Evolutionary conservation across 495 filamentous ascomycete species (phyloP).

Genomic region (Rusavskia elegans): DNA sequence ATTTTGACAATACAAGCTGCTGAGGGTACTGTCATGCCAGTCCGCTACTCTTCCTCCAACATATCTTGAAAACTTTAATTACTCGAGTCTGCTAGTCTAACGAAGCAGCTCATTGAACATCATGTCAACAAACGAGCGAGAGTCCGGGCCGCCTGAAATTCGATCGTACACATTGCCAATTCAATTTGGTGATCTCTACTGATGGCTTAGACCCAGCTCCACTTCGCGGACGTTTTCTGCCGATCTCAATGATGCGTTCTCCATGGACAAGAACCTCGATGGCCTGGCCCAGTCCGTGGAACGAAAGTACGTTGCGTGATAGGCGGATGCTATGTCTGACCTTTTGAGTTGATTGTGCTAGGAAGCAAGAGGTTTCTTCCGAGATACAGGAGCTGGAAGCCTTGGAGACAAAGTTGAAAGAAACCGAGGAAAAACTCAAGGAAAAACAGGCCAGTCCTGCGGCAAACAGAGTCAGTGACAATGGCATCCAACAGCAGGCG

Average conservation of each 20-base stretch:
- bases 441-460: conserved; percentile 17
- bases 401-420: conserved; percentile 67
- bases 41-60: too few species aligned
- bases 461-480: conserved; percentile 1
- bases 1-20: too few species aligned
- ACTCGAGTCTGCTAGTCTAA: too few species aligned
- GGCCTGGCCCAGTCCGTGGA: conserved; percentile 63
- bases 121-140: not conserved
- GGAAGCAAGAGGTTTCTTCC: conserved; percentile 55
- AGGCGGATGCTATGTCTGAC: not conserved
- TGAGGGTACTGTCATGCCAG: too few species aligned
- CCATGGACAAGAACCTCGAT: conserved; percentile 63
- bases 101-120: too few species aligned
- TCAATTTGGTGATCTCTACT: not conserved
- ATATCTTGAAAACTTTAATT: too few species aligned
- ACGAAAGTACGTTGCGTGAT: conserved; percentile 50
- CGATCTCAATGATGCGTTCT: conserved; percentile 77
- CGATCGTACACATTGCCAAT: not conserved
- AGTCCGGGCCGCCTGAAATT: not conserved
- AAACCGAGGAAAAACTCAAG: conserved; percentile 70
- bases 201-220: conserved; percentile 37
- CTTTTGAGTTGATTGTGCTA: conserved; percentile 11
- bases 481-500: conserved; percentile 1
- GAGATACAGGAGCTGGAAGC: conserved; percentile 70
- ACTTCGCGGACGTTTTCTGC: conserved; percentile 76